A percentile compares a stretch with the other conserved stretches of the same genome.
These are phyloP conservation scores for Thalassiosira hispida DNA, from an alignment of 352 stramenopile genomes.

Conservation along the genomic window DNA sequence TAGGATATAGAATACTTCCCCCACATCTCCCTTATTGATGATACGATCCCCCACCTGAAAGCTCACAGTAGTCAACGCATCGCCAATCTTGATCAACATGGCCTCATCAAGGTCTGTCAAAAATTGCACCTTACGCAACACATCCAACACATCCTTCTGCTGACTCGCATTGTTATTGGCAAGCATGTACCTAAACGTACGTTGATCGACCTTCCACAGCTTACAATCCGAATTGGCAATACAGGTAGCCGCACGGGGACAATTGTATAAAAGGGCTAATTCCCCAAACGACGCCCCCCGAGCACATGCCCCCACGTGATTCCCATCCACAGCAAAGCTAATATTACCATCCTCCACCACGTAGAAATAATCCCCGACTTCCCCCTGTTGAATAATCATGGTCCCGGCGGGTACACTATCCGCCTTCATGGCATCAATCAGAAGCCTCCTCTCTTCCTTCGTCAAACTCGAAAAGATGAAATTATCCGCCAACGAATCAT, in stretches of 20 bases:
- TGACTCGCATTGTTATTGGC: constrained; percentile 85
- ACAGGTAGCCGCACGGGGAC: constrained; percentile 93
- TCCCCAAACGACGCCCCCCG: constrained; percentile 93
- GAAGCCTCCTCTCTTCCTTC: constrained; percentile 64
- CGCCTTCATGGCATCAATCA: constrained; percentile 85
- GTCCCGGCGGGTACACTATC: constrained; percentile 82
- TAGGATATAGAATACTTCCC: constrained; percentile 98
- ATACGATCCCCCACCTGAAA: constrained; percentile 96
- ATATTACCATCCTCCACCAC: constrained; percentile 91
- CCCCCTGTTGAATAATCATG: constrained; percentile 94
- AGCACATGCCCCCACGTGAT: constrained; percentile 85
- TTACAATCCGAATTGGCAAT: constrained; percentile 90
- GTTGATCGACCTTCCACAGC: constrained; percentile 91
- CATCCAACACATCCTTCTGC: constrained; percentile 87
- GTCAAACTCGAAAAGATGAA: constrained; percentile 84
- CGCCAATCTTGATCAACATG: constrained; percentile 90
- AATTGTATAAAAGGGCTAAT: constrained; percentile 93
- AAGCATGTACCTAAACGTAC: constrained; percentile 90
- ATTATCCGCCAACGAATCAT: constrained; percentile 78
- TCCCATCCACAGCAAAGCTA: constrained; percentile 88
- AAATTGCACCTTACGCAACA: constrained; percentile 93
- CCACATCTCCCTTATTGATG: constrained; percentile 94
- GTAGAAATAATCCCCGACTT: constrained; percentile 96
- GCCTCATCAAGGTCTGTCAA: constrained; percentile 87
- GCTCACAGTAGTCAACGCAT: constrained; percentile 92